Evolutionary conservation across 805 yeast species (phyloP).

Genomic region (Candida anglica): DNA sequence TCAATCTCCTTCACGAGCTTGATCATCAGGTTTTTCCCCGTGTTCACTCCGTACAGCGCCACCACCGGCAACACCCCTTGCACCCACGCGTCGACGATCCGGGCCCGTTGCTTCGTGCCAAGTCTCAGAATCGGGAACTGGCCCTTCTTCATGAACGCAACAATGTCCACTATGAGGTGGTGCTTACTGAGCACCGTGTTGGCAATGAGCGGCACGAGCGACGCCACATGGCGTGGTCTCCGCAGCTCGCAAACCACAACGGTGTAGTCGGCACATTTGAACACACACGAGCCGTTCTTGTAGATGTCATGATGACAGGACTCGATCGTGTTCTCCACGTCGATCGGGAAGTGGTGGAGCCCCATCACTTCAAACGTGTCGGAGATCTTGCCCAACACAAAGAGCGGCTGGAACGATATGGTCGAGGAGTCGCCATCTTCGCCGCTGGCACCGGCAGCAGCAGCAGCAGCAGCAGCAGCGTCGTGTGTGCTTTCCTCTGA

Average conservation of each 20-base stretch:
- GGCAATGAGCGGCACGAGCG: conserved; percentile 79
- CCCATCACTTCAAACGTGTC: conserved; percentile 92
- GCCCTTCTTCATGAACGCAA: conserved; percentile 68
- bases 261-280: conserved; percentile 78
- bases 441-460: conserved; percentile 3
- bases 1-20: conserved; percentile 56
- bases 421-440: conserved; percentile 11
- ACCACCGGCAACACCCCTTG: conserved; percentile 41
- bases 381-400: conserved; percentile 77
- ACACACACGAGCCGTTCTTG: conserved; percentile 59
- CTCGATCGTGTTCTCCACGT: conserved; percentile 58
- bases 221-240: conserved; percentile 51
- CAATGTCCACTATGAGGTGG: conserved; percentile 77
- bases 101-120: conserved; percentile 73
- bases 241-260: conserved; percentile 69
- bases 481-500: background rate
- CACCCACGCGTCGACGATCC: conserved; percentile 54
- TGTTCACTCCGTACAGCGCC: conserved; percentile 48
- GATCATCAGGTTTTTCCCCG: conserved; percentile 63
- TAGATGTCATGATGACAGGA: conserved; percentile 52
- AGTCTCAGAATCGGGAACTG: conserved; percentile 67
- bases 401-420: conserved; percentile 65
- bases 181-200: conserved; percentile 76
- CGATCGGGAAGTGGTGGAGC: conserved; percentile 83
- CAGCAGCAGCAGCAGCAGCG: conserved; percentile 10